Conservation (phyloP, 306 rosid species). For the Dryas octopetala region DNA sequence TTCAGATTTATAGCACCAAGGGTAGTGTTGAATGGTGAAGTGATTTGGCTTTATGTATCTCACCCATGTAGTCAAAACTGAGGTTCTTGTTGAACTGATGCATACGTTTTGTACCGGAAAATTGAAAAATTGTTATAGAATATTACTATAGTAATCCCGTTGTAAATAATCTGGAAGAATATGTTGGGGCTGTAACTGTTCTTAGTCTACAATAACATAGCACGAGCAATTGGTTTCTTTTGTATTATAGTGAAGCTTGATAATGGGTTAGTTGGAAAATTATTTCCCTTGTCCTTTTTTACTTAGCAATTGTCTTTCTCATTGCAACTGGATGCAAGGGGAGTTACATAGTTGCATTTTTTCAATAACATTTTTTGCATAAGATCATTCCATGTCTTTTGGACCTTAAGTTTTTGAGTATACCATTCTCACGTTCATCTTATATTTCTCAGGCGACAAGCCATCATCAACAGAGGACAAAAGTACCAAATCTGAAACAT, state of each 20-base stretch:
- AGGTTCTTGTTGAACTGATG: neutral
- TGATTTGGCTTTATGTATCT: neutral
- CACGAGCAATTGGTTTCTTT: neutral
- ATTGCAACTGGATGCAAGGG: neutral
- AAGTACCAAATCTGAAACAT: constrained; percentile 43
- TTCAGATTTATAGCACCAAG: neutral
- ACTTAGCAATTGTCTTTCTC: neutral
- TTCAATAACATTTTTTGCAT: no score
- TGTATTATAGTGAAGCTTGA: neutral
- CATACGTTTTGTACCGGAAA: neutral
- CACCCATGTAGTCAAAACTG: neutral
- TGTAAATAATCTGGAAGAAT: neutral
- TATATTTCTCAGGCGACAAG: constrained; percentile 54
- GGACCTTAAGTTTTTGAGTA: constrained; percentile 4
- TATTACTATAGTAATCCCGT: neutral
- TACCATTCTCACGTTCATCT: constrained; percentile 19
- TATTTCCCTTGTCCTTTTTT: neutral
- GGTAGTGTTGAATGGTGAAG: neutral
- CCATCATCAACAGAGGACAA: constrained; percentile 53
- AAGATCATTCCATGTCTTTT: no score
- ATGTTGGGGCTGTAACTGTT: neutral
- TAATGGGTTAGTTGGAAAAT: neutral
- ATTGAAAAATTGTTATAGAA: neutral
- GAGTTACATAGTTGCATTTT: neutral
- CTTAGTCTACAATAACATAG: neutral